phyloP scores from a whole-genome alignment of 192 early-diverging fungal species.

The Entomortierella lignicola region DNA sequence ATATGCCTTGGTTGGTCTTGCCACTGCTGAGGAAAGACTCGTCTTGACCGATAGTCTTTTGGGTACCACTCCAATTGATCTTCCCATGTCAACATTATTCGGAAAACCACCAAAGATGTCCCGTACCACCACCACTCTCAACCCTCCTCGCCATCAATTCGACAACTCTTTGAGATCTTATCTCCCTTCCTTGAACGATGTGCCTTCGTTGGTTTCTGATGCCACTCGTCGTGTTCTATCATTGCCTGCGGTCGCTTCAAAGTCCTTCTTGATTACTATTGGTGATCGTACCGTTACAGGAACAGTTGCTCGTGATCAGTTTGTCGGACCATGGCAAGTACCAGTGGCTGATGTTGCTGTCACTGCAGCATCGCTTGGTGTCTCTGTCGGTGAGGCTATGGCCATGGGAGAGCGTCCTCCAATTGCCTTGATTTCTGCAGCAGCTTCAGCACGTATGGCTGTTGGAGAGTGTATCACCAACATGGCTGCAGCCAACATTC shows the following conservation, averaged over 20 bases:
- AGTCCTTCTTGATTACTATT: conserved; percentile 97
- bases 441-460: conserved; percentile 96
- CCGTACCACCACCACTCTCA: conserved; percentile 71
- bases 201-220: conserved; percentile 61
- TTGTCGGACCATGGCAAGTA: conserved; percentile 99
- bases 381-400: conserved; percentile 94
- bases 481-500: conserved; percentile 87
- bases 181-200: conserved; percentile 57
- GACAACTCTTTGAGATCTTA: conserved; percentile 71
- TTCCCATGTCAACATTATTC: conserved; percentile 96
- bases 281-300: conserved; percentile 97
- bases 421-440: conserved; percentile 84
- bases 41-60: conserved; percentile 83
- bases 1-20: conserved; percentile 90
- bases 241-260: conserved; percentile 91
- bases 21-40: conserved; percentile 84
- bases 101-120: conserved; percentile 98
- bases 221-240: conserved; percentile 82
- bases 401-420: conserved; percentile 97
- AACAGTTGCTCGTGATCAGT: conserved; percentile 94
- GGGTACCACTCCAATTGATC: conserved; percentile 78
- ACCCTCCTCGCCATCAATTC: conserved; percentile 63
- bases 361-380: conserved; percentile 80
- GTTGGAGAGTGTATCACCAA: conserved; percentile 96
- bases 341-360: conserved; percentile 98